Base-by-base conservation (phyloP, 805 yeast genomes). In the Starmerella riodocensis region DNA sequence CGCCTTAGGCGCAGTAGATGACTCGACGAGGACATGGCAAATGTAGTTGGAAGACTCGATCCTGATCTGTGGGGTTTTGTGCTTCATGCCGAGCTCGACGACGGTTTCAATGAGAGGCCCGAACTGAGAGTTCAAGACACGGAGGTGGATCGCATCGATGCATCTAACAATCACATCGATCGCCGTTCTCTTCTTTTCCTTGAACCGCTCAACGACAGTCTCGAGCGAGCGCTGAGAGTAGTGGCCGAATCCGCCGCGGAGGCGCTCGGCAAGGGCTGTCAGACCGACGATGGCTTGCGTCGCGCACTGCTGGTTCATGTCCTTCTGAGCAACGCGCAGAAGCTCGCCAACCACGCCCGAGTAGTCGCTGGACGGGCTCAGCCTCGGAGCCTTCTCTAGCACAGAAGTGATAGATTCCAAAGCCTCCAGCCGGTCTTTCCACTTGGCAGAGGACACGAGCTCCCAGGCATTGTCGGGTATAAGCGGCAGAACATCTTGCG, bases 371-470 rank as follows among this genome's bases (percentile, higher is more conserved):
- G 64, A 66, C 7, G 63, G 59, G n/a, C 63, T 64, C 32, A 76
- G 64, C 1, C 73, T 73, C 32, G 78, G 74, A 11, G 64, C 22
- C 8, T 32, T 28, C 16, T 58, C 55, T 2, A 71, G 66, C 7
- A 45, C 48, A 3, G 41, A 42, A 6, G 40, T 36, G 8, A 69
- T 55, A 46, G 75, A 85, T 34, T 82, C 88, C 40, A 91, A 64
- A 0, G 71, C 83, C 49, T 82, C 95, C 42, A 81, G 84, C 46
- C 98, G 69, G 37, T 86, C 96, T 54, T 85, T 84, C 98, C 98
- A 91, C 52, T 78, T 76, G 0, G 75, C 45, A 2, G 86, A 76
- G 1, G 65, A 56, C 24, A 84, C 60, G 48, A 74, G 63, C 1
- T 64, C 53, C 22, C 66, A 52, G 41, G 84, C 70, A 50, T 77